Evolutionary conservation across 805 yeast species (phyloP), one percentile per base, ranked within the genome.

Genomic region (Wickerhamiella cacticola): DNA sequence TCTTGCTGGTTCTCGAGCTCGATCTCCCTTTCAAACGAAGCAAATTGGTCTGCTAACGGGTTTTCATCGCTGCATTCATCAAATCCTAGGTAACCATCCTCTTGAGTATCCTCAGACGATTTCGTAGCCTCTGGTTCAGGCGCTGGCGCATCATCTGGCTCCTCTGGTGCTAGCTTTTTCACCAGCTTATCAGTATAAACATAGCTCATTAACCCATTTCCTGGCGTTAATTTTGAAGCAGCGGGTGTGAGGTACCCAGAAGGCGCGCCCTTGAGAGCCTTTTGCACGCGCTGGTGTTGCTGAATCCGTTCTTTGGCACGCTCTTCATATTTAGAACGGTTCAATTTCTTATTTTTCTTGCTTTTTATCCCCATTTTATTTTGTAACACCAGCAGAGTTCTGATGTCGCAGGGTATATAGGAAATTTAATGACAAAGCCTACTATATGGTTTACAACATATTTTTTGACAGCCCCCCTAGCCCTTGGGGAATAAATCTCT

Each of bases 1-100:
- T 31, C 36, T 10, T 31, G 21, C 36, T 31, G 36, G 10, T 15
- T 31, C n/a, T 31, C 16, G 36, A 31, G 36, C 10, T 31, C 19
- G 48, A 40, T 42, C 4, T 39, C 45, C 21, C 31, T 40, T 24
- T 46, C 49, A 28, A 34, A 46, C 5, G 26, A n/a, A 5, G 28
- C 36, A 13, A 53, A 55, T 35, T 49, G 55, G 45, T 44, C 26
- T 12, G 46, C 51, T 24, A 55, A 42, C 5, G 48, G 49, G 15
- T 34, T 29, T 13, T 46, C 40, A 3, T 10, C 29, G 15, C 51
- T 26, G 35, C 35, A 4, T 41, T 24, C 46, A 10, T 49, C 55
- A 28, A 54, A 41, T 8, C 53, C 48, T 7, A 54, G 42, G 33
- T 51, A 54, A 4, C 42, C 50, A 25, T 31, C 36, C 29, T 42